Evolutionary conservation across 1,284 basidiomycete genomes (phyloP), one percentile per base, ranked within the genome.

Genomic region (Omphalotus olearius): DNA sequence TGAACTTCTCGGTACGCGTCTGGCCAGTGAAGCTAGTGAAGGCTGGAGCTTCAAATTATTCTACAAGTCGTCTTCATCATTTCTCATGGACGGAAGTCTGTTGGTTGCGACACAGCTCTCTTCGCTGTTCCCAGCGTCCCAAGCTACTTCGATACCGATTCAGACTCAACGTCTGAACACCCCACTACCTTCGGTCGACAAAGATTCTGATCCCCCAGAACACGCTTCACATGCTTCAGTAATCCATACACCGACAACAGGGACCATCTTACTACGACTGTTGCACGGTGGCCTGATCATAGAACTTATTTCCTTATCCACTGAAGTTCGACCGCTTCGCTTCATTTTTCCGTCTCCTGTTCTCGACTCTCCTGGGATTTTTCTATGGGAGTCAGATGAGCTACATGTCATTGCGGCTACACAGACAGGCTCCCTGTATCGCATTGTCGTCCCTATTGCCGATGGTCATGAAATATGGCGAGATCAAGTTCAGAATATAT

Each of bases 311-410:
- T 85, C 88, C 2, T 72, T 93, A 40, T 81, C 85, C 1, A 76
- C 75, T 3, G 73, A 80, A 56, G 68, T 82, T 3, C 69, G 78
- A 39, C 82, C 85, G 10, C 73, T 93, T 54, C 83, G 90, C 48
- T 83, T 94, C 61, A 74, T 88, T 56, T 91, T 93, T 59, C 88
- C 91, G 23, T 80, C 85, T 16, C 64, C 76, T n/a, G 69, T 94
- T 36, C 66, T 89, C 6, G 75, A 86, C 17, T 71, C 75, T 36
- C 89, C 90, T 5, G 76, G 80, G 26, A 66, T 93, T 50, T 75
- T 88, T 55, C 64, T 84, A 13, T 83, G 76, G 62, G 72, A 79
- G 38, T 70, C 76, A 5, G 70, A 78, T 7, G 78, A 85, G 59
- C 68, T 95, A 6, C 87, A 91, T 64, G 64, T 95, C 14, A 61